Evolutionary conservation across 495 filamentous ascomycete genomes (phyloP).

Genomic region (Immersiella caudata): DNA sequence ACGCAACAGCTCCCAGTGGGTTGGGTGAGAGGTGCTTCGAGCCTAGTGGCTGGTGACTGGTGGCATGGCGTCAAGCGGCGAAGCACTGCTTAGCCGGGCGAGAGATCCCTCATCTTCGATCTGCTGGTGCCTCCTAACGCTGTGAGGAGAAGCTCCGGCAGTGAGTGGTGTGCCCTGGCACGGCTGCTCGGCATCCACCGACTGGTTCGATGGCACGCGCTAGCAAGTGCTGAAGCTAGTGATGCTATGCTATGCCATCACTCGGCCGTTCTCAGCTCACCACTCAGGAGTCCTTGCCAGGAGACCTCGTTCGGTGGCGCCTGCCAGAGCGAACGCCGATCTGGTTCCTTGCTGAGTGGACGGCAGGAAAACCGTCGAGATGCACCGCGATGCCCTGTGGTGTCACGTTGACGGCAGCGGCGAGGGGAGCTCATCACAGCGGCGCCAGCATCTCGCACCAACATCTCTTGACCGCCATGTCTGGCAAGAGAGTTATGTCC

Average conservation of each 20-base stretch:
- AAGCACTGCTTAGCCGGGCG: neutral
- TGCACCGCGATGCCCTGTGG: constrained; percentile 3
- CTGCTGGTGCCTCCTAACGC: neutral
- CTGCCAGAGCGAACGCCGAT: neutral
- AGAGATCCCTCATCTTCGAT: neutral
- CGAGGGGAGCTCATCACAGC: neutral
- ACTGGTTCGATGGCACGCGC: neutral
- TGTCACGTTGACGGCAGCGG: constrained; percentile 10
- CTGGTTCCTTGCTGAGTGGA: neutral
- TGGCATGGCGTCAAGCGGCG: neutral
- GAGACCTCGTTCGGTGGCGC: neutral
- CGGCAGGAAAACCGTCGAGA: constrained; percentile 7
- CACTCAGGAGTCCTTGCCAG: neutral
- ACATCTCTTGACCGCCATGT: constrained; percentile 7
- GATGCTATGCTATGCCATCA: too few relatives aligned
- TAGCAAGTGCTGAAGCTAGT: too few relatives aligned
- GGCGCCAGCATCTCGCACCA: neutral
- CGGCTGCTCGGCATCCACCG: neutral
- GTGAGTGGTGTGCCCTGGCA: neutral
- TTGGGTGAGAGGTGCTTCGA: neutral
- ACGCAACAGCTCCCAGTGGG: neutral
- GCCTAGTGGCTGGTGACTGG: neutral
- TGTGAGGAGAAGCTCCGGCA: neutral
- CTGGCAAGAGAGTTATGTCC: constrained; percentile 5
- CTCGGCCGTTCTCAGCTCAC: neutral